Conservation (phyloP, 2,329 filamentous ascomycete genomes). For the Cladorrhinum sp. region DNA sequence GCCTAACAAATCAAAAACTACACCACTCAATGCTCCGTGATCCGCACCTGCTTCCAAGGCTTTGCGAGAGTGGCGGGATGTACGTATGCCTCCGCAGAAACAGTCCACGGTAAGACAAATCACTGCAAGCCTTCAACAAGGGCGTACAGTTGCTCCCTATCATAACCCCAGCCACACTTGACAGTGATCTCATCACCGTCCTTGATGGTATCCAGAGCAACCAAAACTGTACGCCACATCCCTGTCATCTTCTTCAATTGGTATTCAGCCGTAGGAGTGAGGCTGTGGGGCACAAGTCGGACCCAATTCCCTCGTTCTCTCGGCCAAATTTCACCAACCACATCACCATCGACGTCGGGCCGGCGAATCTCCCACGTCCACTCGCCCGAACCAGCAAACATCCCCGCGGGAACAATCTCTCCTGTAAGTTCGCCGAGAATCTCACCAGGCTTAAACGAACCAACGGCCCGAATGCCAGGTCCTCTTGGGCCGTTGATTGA, state of each 20-base stretch:
- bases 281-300: conserved; percentile 22
- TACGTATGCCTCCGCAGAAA: background rate
- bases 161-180: conserved; percentile 23
- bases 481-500: conserved; percentile 21
- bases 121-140: conserved; percentile 23
- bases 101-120: background rate
- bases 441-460: conserved; percentile 9
- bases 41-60: too few species aligned
- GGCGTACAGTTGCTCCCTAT: conserved; percentile 18
- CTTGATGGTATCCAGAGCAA: conserved; percentile 19
- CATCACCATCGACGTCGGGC: conserved; percentile 16
- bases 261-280: conserved; percentile 21
- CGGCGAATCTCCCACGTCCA: conserved; percentile 24
- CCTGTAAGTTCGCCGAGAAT: conserved; percentile 27
- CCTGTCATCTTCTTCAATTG: conserved; percentile 23
- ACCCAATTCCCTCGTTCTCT: conserved; percentile 28
- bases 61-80: too few species aligned
- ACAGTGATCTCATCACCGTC: conserved; percentile 28
- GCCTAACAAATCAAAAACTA: too few species aligned
- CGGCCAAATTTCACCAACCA: conserved; percentile 27
- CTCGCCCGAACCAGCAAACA: conserved; percentile 5
- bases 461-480: conserved; percentile 21
- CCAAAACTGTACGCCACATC: conserved; percentile 24
- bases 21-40: too few species aligned
- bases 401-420: conserved; percentile 23